phyloP scores from a whole-genome alignment of 352 stramenopile species.

The Thraustochytrium sp. region DNA sequence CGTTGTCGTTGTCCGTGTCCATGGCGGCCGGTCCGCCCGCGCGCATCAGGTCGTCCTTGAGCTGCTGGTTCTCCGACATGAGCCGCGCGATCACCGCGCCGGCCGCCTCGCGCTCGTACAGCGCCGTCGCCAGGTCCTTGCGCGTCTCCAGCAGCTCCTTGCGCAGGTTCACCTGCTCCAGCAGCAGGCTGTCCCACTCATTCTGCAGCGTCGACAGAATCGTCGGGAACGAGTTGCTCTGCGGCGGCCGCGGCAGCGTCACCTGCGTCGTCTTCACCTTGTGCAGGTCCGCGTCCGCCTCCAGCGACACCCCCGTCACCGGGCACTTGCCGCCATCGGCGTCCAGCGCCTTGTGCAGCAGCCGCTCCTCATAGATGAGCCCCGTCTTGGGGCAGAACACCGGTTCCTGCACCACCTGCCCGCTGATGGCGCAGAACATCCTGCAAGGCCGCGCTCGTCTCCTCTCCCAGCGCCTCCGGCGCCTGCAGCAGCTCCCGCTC shows the following conservation, averaged over 20 bases:
- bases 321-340: conserved; percentile 56
- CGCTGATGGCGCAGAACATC: conserved; percentile 73
- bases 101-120: conserved; percentile 93
- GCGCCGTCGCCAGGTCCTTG: conserved; percentile 81
- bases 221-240: conserved; percentile 44
- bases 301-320: conserved; percentile 62
- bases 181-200: conserved; percentile 85
- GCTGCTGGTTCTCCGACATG: conserved; percentile 66
- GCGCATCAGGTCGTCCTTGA: conserved; percentile 52
- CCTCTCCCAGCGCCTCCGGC: background rate
- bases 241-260: conserved; percentile 40
- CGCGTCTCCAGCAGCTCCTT: conserved; percentile 87
- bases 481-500: background rate
- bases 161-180: conserved; percentile 88
- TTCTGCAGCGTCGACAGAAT: conserved; percentile 66
- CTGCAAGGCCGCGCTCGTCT: background rate
- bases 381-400: conserved; percentile 72
- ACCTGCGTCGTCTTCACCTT: conserved; percentile 55
- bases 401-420: conserved; percentile 69
- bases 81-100: conserved; percentile 87
- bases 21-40: conserved; percentile 47
- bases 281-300: conserved; percentile 60
- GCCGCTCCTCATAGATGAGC: conserved; percentile 74
- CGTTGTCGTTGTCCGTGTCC: conserved; percentile 13
- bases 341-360: conserved; percentile 60